Evolutionary conservation across 1,284 basidiomycete species (phyloP).

Genomic region (Malassezia sp.): DNA sequence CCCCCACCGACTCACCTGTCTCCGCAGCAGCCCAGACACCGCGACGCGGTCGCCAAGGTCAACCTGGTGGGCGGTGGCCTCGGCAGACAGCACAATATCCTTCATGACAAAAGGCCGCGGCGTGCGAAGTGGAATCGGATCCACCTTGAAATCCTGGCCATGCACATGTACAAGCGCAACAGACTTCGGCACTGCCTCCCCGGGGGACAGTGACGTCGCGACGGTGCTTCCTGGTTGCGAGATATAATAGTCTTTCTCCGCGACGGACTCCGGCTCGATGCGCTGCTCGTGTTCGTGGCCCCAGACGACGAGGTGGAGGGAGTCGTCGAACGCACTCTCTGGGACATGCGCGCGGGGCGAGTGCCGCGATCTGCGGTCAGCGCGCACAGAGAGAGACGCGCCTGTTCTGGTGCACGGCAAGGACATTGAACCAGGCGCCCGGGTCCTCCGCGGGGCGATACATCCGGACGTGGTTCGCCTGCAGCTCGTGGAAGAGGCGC

Average conservation of each 20-base stretch:
- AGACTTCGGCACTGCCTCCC: constrained; percentile 31
- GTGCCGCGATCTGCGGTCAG: constrained; percentile 69
- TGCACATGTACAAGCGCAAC: constrained; percentile 50
- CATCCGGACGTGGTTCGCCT: constrained; percentile 87
- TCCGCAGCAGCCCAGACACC: constrained; percentile 28
- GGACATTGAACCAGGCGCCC: constrained; percentile 80
- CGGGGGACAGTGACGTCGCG: constrained; percentile 60
- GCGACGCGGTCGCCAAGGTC: constrained; percentile 22
- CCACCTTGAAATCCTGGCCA: constrained; percentile 72
- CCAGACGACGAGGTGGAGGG: constrained; percentile 86
- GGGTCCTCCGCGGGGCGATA: constrained; percentile 73
- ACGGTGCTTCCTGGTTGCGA: constrained; percentile 89
- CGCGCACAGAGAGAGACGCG: constrained; percentile 48
- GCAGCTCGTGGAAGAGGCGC: constrained; percentile 86
- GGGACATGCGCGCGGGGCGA: constrained; percentile 85
- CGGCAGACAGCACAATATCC: constrained; percentile 63
- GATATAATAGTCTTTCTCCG: constrained; percentile 81
- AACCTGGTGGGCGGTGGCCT: constrained; percentile 31
- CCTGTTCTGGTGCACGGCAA: constrained; percentile 93
- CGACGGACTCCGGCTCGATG: constrained; percentile 76
- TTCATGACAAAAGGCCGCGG: constrained; percentile 92
- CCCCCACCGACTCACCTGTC: constrained; percentile 54
- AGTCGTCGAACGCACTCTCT: constrained; percentile 93
- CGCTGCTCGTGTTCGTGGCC: constrained; percentile 98
- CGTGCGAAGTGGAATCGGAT: constrained; percentile 73